Conservation (phyloP, 306 rosid species). For the Quercus agrifolia region DNA sequence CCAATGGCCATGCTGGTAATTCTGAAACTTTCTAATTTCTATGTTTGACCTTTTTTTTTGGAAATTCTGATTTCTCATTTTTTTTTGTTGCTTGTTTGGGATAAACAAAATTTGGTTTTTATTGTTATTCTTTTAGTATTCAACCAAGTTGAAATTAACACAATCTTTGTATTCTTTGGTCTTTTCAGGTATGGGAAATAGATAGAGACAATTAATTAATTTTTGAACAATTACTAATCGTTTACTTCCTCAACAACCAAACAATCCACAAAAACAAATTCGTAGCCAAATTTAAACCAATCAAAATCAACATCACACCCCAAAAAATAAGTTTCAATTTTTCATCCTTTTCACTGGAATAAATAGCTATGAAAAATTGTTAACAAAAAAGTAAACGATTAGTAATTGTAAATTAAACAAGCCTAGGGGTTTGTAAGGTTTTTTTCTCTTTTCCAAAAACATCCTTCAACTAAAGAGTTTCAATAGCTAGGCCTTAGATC, state of each 20-base stretch:
- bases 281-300: neutral
- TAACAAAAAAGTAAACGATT: too few relatives aligned
- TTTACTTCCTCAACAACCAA: constrained; percentile 8
- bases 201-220: too few relatives aligned
- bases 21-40: constrained; percentile 23
- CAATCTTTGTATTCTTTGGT: too few relatives aligned
- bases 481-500: too few relatives aligned
- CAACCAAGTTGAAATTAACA: neutral
- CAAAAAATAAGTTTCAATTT: neutral
- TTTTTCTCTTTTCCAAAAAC: too few relatives aligned
- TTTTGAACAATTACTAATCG: too few relatives aligned
- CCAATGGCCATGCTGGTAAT: constrained; percentile 37
- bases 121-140: neutral
- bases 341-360: too few relatives aligned
- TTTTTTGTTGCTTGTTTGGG: neutral
- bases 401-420: too few relatives aligned
- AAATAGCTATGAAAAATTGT: too few relatives aligned
- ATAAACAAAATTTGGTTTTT: neutral
- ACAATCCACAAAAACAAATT: neutral
- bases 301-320: neutral
- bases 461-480: too few relatives aligned
- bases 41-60: neutral
- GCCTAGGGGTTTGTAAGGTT: too few relatives aligned
- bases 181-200: too few relatives aligned
- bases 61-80: neutral